phyloP scores from a whole-genome alignment of 805 yeast species.

The Jamesozyma gamospora region DNA sequence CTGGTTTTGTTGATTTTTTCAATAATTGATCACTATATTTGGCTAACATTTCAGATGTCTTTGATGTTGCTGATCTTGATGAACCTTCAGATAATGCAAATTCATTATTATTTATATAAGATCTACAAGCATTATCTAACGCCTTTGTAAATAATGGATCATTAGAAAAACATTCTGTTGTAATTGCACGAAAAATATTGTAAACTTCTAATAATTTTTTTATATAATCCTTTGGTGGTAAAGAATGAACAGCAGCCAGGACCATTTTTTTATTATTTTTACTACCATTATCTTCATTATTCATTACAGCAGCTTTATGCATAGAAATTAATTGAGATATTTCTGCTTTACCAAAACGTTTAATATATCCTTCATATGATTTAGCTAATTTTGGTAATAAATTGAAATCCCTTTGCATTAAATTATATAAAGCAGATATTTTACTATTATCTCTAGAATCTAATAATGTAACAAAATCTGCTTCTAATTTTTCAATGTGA shows the following conservation, averaged over 20 bases:
- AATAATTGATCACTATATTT: constrained; percentile 77
- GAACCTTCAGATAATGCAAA: constrained; percentile 57
- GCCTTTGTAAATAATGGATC: constrained; percentile 77
- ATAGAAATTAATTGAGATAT: constrained; percentile 16
- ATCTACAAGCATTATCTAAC: constrained; percentile 78
- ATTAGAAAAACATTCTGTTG: constrained; percentile 39
- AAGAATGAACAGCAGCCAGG: constrained; percentile 27
- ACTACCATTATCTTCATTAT: constrained; percentile 9
- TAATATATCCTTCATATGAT: constrained; percentile 63
- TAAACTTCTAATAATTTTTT: constrained; percentile 66
- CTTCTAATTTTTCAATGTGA: constrained; percentile 67
- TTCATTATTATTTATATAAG: constrained; percentile 70
- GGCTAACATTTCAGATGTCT: constrained; percentile 86
- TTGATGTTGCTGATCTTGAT: constrained; percentile 48
- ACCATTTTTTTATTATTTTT: constrained; percentile 31
- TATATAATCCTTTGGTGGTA: constrained; percentile 63
- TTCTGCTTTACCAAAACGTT: constrained; percentile 42
- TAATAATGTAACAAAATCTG: constrained; percentile 65
- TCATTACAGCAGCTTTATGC: constrained; percentile 14
- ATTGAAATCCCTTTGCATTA: constrained; percentile 67
- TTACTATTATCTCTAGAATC: constrained; percentile 53
- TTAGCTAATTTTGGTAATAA: constrained; percentile 72
- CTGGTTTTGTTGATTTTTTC: constrained; percentile 65
- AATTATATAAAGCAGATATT: constrained; percentile 63
- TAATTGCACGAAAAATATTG: constrained; percentile 39